Conservation (phyloP, 352 stramenopile genomes). For the Phytophthora europaea region DNA sequence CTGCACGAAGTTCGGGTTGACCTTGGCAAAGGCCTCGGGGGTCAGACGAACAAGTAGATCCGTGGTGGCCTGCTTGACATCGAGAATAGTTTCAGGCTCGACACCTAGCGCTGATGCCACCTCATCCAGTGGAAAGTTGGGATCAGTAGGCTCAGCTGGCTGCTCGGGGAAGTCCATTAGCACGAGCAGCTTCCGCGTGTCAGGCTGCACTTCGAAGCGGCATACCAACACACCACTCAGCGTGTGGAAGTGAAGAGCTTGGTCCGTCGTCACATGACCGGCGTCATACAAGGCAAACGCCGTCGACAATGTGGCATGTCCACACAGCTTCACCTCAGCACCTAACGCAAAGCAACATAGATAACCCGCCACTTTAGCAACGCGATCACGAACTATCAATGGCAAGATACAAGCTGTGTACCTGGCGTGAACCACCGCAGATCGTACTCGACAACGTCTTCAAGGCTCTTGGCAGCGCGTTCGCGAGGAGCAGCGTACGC, state of each 20-base stretch:
- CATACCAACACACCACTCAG: constrained; percentile 62
- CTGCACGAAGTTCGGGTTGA: constrained; percentile 35
- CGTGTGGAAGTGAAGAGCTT: constrained; percentile 81
- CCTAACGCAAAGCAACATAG: constrained; percentile 17
- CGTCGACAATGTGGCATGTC: constrained; percentile 92
- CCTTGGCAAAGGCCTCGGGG: constrained; percentile 21
- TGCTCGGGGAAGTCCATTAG: constrained; percentile 71
- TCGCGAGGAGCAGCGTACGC: constrained; percentile 77
- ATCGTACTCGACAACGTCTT: constrained; percentile 46
- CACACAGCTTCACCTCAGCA: constrained; percentile 91
- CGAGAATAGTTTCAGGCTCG: constrained; percentile 21
- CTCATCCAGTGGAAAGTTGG: constrained; percentile 13
- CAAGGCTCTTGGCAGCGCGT: neutral
- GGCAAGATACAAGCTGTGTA: constrained; percentile 19
- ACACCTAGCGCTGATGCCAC: constrained; percentile 30
- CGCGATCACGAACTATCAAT: neutral
- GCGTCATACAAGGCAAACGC: constrained; percentile 83
- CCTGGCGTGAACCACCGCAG: constrained; percentile 76
- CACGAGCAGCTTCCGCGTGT: constrained; percentile 48
- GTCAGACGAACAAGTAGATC: constrained; percentile 44
- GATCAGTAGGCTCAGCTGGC: constrained; percentile 10
- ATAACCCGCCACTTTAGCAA: constrained; percentile 5
- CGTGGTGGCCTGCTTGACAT: constrained; percentile 31
- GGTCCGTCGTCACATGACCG: constrained; percentile 38
- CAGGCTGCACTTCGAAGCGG: constrained; percentile 26